Conservation (phyloP, 805 yeast genomes). For the Torulaspora indica region DNA sequence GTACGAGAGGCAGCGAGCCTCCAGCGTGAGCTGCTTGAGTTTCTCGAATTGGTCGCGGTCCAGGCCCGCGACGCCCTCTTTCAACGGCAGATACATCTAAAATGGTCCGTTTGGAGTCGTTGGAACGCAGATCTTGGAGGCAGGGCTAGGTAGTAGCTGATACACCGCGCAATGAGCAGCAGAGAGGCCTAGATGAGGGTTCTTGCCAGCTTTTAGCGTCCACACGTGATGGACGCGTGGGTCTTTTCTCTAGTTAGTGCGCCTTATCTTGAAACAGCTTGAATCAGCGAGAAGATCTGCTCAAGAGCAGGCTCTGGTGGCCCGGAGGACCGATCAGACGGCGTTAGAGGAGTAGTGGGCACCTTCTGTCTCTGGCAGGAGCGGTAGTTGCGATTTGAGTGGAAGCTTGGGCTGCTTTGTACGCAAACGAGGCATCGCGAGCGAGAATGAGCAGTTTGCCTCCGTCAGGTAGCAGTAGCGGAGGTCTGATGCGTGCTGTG, state of each 20-base stretch:
- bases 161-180: neutral
- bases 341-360: neutral
- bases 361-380: neutral
- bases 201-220: neutral
- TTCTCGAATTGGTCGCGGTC: slow-evolving; percentile 24
- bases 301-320: neutral
- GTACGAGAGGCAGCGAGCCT: slow-evolving; percentile 43
- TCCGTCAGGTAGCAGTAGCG: neutral
- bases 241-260: neutral
- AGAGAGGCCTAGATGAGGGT: neutral
- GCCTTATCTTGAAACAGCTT: neutral
- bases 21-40: slow-evolving; percentile 31
- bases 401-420: neutral
- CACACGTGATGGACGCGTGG: neutral
- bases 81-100: slow-evolving; percentile 6
- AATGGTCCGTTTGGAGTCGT: neutral
- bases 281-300: neutral
- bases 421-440: neutral
- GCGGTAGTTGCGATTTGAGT: neutral
- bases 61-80: slow-evolving; percentile 13
- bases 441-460: slow-evolving; percentile 3
- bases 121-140: neutral
- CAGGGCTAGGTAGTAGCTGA: neutral
- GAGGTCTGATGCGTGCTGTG: slow-evolving; percentile 5
- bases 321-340: neutral